Evolutionary conservation across 2,329 filamentous ascomycete species (phyloP).

Genomic region (Arthrocladium fulminans): DNA sequence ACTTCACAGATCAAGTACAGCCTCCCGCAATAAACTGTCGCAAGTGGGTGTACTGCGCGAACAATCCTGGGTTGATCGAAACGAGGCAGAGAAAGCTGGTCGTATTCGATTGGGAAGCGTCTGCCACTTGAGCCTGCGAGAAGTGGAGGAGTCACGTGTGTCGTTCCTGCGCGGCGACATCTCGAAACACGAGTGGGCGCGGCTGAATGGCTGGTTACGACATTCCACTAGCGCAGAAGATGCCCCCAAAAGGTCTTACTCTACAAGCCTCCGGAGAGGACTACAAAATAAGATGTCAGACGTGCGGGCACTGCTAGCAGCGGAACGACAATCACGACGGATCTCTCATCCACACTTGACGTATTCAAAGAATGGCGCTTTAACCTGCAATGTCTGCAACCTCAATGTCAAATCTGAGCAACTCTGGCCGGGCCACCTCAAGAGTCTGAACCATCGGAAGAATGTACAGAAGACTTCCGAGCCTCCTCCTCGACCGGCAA

Average conservation of each 20-base stretch:
- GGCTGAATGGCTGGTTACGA: neutral
- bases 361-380: conserved; percentile 59
- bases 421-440: conserved; percentile 56
- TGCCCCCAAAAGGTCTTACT: neutral
- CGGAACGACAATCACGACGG: conserved; percentile 64
- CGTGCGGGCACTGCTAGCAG: conserved; percentile 68
- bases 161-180: neutral
- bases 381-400: conserved; percentile 59
- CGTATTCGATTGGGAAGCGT: neutral
- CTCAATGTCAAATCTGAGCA: conserved; percentile 56
- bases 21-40: neutral
- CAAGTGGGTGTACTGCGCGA: neutral
- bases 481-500: conserved; percentile 37
- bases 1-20: too few species aligned
- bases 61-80: neutral
- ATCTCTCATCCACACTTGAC: conserved; percentile 61
- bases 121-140: neutral
- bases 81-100: neutral
- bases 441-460: conserved; percentile 42
- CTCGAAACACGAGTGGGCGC: neutral
- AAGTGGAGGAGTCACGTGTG: neutral
- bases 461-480: conserved; percentile 28
- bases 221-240: neutral
- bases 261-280: neutral
- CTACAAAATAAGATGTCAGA: conserved; percentile 47